Percentiles rank a stretch among this genome's conserved stretches.
Conservation (phyloP, 2,329 filamentous ascomycete genomes). For the Fusarium bactridioides region DNA sequence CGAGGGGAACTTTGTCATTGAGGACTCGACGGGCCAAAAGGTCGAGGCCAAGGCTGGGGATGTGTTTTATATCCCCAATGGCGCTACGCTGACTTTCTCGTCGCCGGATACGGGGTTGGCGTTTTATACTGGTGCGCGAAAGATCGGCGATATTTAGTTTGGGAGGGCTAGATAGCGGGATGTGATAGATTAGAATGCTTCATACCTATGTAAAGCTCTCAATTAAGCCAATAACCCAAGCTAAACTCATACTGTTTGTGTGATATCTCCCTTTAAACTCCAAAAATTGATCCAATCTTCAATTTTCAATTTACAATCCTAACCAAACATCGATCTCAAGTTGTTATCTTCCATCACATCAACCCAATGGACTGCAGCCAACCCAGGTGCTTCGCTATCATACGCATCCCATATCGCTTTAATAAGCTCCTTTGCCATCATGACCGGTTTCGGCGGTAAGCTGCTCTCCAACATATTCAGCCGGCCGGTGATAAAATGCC, state of each 20-base stretch:
- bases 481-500: slow-evolving; percentile 50
- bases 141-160: slow-evolving; percentile 42
- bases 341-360: slow-evolving; percentile 52
- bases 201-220: neutral
- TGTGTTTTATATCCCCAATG: slow-evolving; percentile 74
- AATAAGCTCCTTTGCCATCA: slow-evolving; percentile 52
- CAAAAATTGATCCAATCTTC: slow-evolving; percentile 30
- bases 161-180: neutral
- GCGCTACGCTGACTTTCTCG: slow-evolving; percentile 70
- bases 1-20: slow-evolving; percentile 71
- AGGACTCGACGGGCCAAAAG: slow-evolving; percentile 67
- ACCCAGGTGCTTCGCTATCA: slow-evolving; percentile 46
- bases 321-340: slow-evolving; percentile 47
- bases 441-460: slow-evolving; percentile 52
- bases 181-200: slow-evolving; percentile 23
- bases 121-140: slow-evolving; percentile 60
- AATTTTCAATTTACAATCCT: neutral
- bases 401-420: slow-evolving; percentile 53
- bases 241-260: neutral
- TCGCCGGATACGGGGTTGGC: slow-evolving; percentile 68
- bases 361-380: slow-evolving; percentile 51
- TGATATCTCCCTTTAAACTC: neutral
- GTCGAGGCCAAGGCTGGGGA: slow-evolving; percentile 69
- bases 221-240: neutral
- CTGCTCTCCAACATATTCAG: slow-evolving; percentile 50